Conservation (phyloP, 371 early-diverging fungal species). For the Batkoa obscura region DNA sequence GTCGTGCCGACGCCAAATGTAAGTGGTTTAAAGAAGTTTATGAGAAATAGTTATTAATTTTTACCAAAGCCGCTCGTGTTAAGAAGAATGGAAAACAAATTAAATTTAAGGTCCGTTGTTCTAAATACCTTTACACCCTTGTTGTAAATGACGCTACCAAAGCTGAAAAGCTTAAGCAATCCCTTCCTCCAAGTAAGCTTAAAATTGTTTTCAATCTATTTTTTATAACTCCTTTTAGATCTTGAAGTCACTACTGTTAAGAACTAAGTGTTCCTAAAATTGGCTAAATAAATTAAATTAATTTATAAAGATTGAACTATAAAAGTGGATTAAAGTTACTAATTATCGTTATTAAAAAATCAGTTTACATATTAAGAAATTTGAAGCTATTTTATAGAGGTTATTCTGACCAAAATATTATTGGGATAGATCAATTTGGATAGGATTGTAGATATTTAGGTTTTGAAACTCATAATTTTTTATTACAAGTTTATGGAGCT, state of each 20-base stretch:
- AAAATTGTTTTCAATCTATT: neutral
- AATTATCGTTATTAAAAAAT: no score
- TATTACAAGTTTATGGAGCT: no score
- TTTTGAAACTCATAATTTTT: no score
- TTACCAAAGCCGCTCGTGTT: conserved; percentile 71
- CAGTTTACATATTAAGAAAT: no score
- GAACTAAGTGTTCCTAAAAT: neutral
- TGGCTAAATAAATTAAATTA: no score
- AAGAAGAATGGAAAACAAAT: conserved; percentile 88
- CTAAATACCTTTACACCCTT: conserved; percentile 93
- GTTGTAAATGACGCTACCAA: conserved; percentile 87
- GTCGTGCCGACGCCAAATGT: conserved; percentile 91
- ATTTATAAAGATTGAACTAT: no score
- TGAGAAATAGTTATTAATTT: neutral
- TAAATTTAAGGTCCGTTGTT: conserved; percentile 99
- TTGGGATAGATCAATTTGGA: no score
- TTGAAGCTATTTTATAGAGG: no score
- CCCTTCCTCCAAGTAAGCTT: conserved; percentile 62
- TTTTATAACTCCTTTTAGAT: neutral
- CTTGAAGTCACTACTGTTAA: neutral
- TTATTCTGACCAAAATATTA: no score
- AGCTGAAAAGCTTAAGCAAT: conserved; percentile 91
- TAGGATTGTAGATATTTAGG: no score
- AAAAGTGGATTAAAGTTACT: no score
- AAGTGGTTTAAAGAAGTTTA: conserved; percentile 13